Evolutionary conservation across 2,329 filamentous ascomycete genomes (phyloP).

Genomic region (Aspergillus sojae): DNA sequence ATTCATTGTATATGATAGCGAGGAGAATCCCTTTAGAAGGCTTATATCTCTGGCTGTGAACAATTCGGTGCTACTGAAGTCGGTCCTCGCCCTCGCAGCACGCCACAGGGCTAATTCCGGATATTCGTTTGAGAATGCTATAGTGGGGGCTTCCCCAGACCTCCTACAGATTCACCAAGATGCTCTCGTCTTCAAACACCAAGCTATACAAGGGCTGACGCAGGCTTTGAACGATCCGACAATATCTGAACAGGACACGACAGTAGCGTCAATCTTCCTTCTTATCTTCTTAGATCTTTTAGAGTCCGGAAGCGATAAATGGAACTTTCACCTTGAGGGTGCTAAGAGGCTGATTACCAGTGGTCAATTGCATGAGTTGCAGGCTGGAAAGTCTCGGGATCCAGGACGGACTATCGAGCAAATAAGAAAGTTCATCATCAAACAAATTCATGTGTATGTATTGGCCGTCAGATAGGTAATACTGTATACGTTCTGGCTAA

Average conservation of each 20-base stretch:
- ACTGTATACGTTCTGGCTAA: background rate
- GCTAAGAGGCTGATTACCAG: constrained; percentile 32
- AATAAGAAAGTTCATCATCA: constrained; percentile 33
- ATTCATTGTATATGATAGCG: constrained; percentile 39
- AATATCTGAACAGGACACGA: constrained; percentile 27
- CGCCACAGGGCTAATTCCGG: constrained; percentile 36
- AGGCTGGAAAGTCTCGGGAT: constrained; percentile 20
- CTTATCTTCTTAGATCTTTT: constrained; percentile 36
- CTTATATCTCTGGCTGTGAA: constrained; percentile 34
- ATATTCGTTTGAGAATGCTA: constrained; percentile 24
- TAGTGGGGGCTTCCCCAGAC: constrained; percentile 8
- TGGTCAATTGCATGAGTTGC: constrained; percentile 10
- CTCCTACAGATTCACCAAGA: constrained; percentile 27
- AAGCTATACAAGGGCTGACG: constrained; percentile 36
- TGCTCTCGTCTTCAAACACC: constrained; percentile 37
- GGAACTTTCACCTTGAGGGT: constrained; percentile 38
- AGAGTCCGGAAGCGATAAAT: constrained; percentile 37
- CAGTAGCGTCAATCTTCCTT: constrained; percentile 38
- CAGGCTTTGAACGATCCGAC: constrained; percentile 19
- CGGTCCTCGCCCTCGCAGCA: constrained; percentile 37
- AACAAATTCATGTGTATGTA: constrained; percentile 35
- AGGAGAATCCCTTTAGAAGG: constrained; percentile 36
- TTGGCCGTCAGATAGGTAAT: too few relatives aligned
- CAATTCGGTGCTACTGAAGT: constrained; percentile 32
- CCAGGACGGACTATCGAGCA: constrained; percentile 31